Evolutionary conservation across 179 eudicot species (phyloP).

Genomic region (Amaranthus tricolor): DNA sequence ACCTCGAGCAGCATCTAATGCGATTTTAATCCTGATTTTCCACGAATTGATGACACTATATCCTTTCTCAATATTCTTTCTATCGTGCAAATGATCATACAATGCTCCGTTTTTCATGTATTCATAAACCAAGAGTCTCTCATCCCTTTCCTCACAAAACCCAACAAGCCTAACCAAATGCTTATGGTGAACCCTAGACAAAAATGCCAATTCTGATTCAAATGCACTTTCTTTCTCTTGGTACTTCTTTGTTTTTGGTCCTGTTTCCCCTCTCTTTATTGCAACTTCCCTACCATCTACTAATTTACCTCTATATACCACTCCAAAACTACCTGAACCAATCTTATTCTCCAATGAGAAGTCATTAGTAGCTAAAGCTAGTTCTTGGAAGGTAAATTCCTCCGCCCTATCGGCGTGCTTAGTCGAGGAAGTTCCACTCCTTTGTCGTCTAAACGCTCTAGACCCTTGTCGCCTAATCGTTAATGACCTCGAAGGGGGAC

Average conservation of each 20-base stretch:
- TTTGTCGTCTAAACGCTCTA: slow-evolving; percentile 56
- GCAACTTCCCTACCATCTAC: slow-evolving; percentile 85
- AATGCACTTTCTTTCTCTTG: slow-evolving; percentile 92
- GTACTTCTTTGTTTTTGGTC: slow-evolving; percentile 53
- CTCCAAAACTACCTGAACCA: slow-evolving; percentile 90
- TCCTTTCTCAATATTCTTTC: slow-evolving; percentile 56
- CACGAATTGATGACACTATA: slow-evolving; percentile 67
- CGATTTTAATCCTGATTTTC: slow-evolving; percentile 79
- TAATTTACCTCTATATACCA: slow-evolving; percentile 78
- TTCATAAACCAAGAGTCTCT: slow-evolving; percentile 82
- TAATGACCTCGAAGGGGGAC: slow-evolving; percentile 63
- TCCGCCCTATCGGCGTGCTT: slow-evolving; percentile 73
- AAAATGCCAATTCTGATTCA: slow-evolving; percentile 78
- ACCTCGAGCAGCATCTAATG: slow-evolving; percentile 85
- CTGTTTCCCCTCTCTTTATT: slow-evolving; percentile 75
- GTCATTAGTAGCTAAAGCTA: slow-evolving; percentile 59
- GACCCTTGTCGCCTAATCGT: slow-evolving; percentile 75
- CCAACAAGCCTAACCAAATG: slow-evolving; percentile 93
- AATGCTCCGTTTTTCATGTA: slow-evolving; percentile 91
- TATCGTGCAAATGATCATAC: slow-evolving; percentile 72
- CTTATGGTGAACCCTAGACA: slow-evolving; percentile 86
- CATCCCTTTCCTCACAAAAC: slow-evolving; percentile 85
- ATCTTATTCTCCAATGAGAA: slow-evolving; percentile 79
- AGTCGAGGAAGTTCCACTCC: slow-evolving; percentile 79
- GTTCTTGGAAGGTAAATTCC: slow-evolving; percentile 70